Evolutionary conservation across 495 filamentous ascomycete genomes (phyloP).

Genomic region (Talaromyces stipitatus): DNA sequence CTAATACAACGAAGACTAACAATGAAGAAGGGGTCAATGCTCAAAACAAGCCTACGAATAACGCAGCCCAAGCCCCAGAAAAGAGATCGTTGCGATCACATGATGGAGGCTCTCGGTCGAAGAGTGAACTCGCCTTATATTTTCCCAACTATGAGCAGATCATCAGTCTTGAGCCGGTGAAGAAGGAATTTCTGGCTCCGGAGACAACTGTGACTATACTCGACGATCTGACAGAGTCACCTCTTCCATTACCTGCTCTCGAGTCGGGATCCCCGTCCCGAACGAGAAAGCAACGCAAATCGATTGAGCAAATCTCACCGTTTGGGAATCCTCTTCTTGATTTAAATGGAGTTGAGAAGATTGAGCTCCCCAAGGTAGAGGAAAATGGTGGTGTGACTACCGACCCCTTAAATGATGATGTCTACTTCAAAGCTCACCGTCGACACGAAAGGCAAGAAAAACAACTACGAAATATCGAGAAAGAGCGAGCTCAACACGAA

Average conservation of each 20-base stretch:
- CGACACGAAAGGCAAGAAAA: slow-evolving; percentile 84
- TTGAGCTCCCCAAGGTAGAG: slow-evolving; percentile 16
- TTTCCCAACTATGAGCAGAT: slow-evolving; percentile 89
- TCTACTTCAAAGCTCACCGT: slow-evolving; percentile 63
- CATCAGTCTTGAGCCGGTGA: slow-evolving; percentile 70
- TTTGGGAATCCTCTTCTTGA: slow-evolving; percentile 37
- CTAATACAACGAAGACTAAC: not conserved
- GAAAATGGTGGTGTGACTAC: not conserved
- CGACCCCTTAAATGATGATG: slow-evolving; percentile 63
- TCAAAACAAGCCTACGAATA: slow-evolving; percentile 3
- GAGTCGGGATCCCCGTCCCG: slow-evolving; percentile 22
- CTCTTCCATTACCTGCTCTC: not conserved
- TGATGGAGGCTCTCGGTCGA: slow-evolving; percentile 52
- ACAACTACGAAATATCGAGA: slow-evolving; percentile 86
- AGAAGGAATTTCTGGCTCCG: slow-evolving; percentile 45
- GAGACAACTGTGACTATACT: slow-evolving; percentile 37
- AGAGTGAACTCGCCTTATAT: slow-evolving; percentile 81
- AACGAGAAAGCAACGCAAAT: slow-evolving; percentile 27
- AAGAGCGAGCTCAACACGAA: slow-evolving; percentile 85
- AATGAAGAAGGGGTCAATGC: slow-evolving; percentile 6
- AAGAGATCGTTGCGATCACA: slow-evolving; percentile 44
- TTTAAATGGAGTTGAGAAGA: slow-evolving; percentile 25
- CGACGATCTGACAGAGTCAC: slow-evolving; percentile 33
- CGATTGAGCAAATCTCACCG: slow-evolving; percentile 15
- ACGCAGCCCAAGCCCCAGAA: slow-evolving; percentile 9